These are phyloP conservation scores for Paracamarosporium sp. DNA, from an alignment of 2,329 filamentous ascomycete genomes.

Conservation along the genomic window DNA sequence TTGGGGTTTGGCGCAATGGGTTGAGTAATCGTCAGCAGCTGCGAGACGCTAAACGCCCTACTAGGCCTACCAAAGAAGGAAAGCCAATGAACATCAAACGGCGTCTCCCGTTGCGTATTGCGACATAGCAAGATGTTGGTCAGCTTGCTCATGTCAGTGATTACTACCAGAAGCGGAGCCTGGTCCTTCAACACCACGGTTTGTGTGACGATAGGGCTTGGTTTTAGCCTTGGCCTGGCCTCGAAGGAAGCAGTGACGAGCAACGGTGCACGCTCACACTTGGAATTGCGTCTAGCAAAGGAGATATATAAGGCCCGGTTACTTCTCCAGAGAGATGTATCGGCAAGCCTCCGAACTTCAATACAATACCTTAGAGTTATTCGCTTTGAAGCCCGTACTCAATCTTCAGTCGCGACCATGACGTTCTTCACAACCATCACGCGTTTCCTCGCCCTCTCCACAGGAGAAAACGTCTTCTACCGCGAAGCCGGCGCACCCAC, in stretches of 20 bases:
- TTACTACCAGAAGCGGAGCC: background rate
- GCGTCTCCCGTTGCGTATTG: background rate
- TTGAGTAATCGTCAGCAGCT: conserved; percentile 7
- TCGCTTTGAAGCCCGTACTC: background rate
- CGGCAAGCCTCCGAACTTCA: background rate
- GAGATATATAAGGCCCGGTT: background rate
- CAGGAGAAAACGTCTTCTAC: conserved; percentile 47
- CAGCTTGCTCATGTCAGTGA: background rate
- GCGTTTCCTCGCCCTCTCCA: conserved; percentile 23
- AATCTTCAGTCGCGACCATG: conserved; percentile 11
- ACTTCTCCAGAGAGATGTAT: background rate
- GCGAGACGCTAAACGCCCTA: background rate
- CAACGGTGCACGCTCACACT: background rate
- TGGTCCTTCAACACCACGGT: background rate
- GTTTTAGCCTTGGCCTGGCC: background rate
- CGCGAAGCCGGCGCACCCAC: conserved; percentile 41
- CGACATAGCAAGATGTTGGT: background rate
- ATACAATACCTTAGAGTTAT: background rate
- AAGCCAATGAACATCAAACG: background rate
- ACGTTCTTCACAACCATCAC: conserved; percentile 21
- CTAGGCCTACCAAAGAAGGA: background rate
- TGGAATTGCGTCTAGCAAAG: background rate
- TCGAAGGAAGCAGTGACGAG: background rate
- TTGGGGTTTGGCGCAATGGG: background rate
- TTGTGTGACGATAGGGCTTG: background rate